Evolutionary conservation across 2,329 filamentous ascomycete species (phyloP), one percentile per base, ranked within the genome.

Genomic region (Arthroderma sp.): DNA sequence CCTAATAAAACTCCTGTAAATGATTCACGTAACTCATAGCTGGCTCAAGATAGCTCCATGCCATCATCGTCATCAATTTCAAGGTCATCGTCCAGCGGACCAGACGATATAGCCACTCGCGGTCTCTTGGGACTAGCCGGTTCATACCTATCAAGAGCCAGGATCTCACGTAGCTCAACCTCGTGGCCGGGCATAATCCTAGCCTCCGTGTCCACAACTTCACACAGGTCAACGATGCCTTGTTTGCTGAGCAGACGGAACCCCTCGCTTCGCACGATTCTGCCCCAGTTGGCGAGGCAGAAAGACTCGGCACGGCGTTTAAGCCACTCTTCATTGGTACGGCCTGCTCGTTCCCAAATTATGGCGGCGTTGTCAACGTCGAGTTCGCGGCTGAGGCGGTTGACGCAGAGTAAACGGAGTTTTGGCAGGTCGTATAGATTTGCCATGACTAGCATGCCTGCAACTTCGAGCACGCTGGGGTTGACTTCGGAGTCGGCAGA

Each of bases 391-490:
- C 87, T 86, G 2, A 98, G 79, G 7, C 93, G 83, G 68, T 95
- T 91, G 56, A 97, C 87, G 69, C 91, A 96, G 1, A 97, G 79
- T 6, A 95, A 81, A 19, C 91, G 87, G 23, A 98, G 82, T 63
- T 93, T 89, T 1, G 91, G 91, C 75, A 98, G 94, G 68, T 96
- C 91, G 74, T 98, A 98, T 51, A 97, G 88, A 70, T 97, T 96
- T 44, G 90, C 90, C 88, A 98, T 94, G 62, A 98, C 91, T 2
- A 98, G 80, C 71, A 98, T 83, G 7, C 93, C 91, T 0, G 93
- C 91, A 13, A 97, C 90, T 64, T 96, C 91, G 31, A 85, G 82
- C 19, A 96, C 81, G 7, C 74, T 77, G 0, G 81, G 77, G 51
- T 81, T 81, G 61, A 77, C 77, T 53, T 85, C 80, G 0, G 82